Conservation (phyloP, 805 yeast species). For the Candida orba region DNA sequence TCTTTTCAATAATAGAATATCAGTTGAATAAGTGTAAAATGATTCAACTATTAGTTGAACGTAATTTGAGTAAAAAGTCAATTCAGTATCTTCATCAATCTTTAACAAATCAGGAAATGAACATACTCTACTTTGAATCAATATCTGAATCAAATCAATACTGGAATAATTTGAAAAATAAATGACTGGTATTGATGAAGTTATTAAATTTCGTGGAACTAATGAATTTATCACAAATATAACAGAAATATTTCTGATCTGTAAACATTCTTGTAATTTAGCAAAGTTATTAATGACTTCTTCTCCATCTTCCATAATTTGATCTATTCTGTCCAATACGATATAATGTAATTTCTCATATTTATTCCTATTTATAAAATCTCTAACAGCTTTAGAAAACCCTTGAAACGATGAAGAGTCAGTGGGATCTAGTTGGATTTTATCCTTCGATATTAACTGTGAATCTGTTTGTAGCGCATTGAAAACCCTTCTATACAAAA, state of each 20-base stretch:
- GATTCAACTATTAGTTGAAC: constrained; percentile 21
- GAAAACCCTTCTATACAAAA: constrained; percentile 17
- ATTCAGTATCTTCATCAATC: neutral
- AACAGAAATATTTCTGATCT: constrained; percentile 12
- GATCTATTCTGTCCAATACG: constrained; percentile 20
- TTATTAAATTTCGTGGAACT: constrained; percentile 13
- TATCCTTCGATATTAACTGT: constrained; percentile 4
- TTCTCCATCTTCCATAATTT: constrained; percentile 18
- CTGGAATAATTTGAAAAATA: constrained; percentile 15
- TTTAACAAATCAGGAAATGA: constrained; percentile 8
- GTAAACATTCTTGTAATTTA: constrained; percentile 16
- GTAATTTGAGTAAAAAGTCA: constrained; percentile 17
- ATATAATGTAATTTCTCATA: constrained; percentile 17
- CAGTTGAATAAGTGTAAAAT: constrained; percentile 18
- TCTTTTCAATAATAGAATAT: constrained; percentile 11
- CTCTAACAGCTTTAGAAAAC: constrained; percentile 13
- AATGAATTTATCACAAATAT: constrained; percentile 14
- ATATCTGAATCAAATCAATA: constrained; percentile 9
- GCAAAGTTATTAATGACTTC: constrained; percentile 12
- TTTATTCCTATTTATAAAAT: constrained; percentile 6
- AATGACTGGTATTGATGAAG: constrained; percentile 15
- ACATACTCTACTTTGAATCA: constrained; percentile 3
- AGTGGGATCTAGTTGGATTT: constrained; percentile 6
- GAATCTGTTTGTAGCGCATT: constrained; percentile 10
- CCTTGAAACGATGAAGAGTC: constrained; percentile 17